Conservation (phyloP, 331 rosid genomes). For the Malus hybrid region DNA sequence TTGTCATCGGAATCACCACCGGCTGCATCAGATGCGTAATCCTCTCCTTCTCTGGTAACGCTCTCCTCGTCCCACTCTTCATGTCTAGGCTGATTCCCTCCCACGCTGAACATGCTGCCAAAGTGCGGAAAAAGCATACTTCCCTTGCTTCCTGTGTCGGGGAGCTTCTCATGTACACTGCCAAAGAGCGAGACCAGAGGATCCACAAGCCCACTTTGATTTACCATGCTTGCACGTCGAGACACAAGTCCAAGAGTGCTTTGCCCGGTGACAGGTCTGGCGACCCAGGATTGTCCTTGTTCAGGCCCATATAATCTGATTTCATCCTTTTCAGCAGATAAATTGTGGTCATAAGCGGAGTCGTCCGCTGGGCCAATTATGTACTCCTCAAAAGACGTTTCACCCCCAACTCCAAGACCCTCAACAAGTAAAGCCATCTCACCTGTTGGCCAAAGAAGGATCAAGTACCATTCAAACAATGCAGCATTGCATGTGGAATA, state of each 20-base stretch:
- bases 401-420: constrained; percentile 92
- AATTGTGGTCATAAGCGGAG: constrained; percentile 40
- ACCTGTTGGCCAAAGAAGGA: constrained; percentile 40
- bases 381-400: constrained; percentile 75
- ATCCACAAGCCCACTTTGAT: constrained; percentile 54
- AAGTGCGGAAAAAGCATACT: constrained; percentile 81
- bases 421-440: constrained; percentile 94
- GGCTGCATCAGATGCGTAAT: constrained; percentile 51
- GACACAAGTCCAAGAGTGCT: constrained; percentile 60
- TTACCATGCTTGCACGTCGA: constrained; percentile 69
- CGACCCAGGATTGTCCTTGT: constrained; percentile 78
- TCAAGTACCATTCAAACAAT: background rate
- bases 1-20: constrained; percentile 59
- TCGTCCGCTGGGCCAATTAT: constrained; percentile 85
- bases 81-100: constrained; percentile 64
- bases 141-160: constrained; percentile 75
- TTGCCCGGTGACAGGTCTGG: constrained; percentile 70
- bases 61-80: constrained; percentile 92
- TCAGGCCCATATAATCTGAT: constrained; percentile 78
- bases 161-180: constrained; percentile 74
- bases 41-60: constrained; percentile 61
- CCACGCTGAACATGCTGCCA: constrained; percentile 85
- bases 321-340: constrained; percentile 44
- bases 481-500: background rate
- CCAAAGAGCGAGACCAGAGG: constrained; percentile 88